phyloP scores from a whole-genome alignment of 2,329 filamentous ascomycete species.

The Xylariales sp. region DNA sequence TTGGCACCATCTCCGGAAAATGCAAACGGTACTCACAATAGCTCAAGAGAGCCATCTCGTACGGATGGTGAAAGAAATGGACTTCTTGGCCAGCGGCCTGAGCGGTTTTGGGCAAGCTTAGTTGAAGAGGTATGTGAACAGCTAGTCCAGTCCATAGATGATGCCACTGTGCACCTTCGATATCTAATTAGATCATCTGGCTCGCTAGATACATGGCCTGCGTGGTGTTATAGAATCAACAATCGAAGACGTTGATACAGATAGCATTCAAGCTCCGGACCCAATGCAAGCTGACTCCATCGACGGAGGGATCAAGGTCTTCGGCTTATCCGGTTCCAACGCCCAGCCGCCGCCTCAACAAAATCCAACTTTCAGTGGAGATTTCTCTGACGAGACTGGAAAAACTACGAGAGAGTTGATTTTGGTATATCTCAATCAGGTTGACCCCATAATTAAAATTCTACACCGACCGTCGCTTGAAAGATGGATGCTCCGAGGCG shows the following conservation, averaged over 20 bases:
- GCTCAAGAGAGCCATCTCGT: neutral
- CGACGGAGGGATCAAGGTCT: neutral
- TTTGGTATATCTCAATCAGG: slow-evolving; percentile 18
- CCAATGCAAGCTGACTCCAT: neutral
- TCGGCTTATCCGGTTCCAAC: neutral
- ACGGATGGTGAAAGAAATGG: neutral
- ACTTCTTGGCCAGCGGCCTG: neutral
- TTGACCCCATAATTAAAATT: slow-evolving; percentile 20
- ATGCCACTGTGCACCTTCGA: neutral
- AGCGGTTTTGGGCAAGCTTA: slow-evolving; percentile 2
- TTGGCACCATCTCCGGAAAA: no score
- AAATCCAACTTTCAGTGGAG: neutral
- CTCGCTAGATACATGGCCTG: neutral
- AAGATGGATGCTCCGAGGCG: slow-evolving; percentile 15
- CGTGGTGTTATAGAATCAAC: neutral
- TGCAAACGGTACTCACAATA: neutral
- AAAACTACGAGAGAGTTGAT: neutral
- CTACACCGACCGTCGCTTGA: slow-evolving; percentile 15
- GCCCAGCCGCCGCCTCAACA: neutral
- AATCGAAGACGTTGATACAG: neutral
- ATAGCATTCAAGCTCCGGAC: neutral
- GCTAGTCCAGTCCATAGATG: neutral
- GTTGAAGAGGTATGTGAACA: slow-evolving; percentile 2
- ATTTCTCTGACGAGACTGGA: neutral
- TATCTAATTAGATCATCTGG: neutral